phyloP scores from a whole-genome alignment of 1,284 basidiomycete genomes.

The Trichosporon asahii region DNA sequence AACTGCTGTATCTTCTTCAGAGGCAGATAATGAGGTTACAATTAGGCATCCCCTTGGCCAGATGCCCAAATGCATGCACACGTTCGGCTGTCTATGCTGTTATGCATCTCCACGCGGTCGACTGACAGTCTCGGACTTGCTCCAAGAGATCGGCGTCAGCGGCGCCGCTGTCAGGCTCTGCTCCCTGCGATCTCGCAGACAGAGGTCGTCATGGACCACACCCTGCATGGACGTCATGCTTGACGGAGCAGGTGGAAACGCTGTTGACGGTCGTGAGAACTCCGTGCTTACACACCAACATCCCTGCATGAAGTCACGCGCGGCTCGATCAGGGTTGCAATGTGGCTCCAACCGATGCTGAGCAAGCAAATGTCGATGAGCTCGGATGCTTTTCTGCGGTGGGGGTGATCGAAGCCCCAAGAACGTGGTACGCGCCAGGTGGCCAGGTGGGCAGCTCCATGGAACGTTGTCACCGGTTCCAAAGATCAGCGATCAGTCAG shows the following conservation, averaged over 20 bases:
- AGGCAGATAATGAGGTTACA: no score
- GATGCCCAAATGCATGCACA: no score
- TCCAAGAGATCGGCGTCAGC: no score
- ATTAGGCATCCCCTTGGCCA: no score
- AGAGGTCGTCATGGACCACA: no score
- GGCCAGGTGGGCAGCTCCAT: background rate
- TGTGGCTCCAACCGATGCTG: background rate
- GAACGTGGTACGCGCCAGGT: background rate
- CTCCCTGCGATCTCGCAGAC: no score
- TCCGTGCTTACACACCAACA: background rate
- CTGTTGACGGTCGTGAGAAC: background rate
- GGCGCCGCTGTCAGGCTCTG: no score
- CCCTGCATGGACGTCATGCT: background rate
- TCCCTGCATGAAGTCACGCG: background rate
- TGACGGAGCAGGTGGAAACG: background rate
- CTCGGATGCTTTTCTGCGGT: background rate
- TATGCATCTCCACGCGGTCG: no score
- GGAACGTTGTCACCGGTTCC: background rate
- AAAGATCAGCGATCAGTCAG: background rate
- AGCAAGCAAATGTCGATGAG: background rate
- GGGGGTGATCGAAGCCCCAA: background rate
- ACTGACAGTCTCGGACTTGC: no score
- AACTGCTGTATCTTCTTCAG: no score
- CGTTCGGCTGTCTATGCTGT: no score
- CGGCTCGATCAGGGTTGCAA: background rate